Evolutionary conservation across 2,329 filamentous ascomycete genomes (phyloP).

Genomic region (Phialophora chinensis): DNA sequence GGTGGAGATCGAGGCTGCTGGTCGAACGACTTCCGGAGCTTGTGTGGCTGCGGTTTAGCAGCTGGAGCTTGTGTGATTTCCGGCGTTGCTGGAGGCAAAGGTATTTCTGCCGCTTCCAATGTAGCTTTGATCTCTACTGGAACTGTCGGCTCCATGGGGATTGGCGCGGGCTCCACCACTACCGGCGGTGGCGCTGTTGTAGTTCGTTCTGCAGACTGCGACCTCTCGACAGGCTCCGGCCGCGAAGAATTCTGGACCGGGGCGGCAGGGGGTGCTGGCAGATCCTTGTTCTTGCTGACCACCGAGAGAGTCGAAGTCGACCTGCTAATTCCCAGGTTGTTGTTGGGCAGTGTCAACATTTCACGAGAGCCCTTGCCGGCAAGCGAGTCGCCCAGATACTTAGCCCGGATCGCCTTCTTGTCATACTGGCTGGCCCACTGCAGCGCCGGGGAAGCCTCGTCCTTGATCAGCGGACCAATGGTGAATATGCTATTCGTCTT

Average conservation of each 20-base stretch:
- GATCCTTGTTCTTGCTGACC: constrained; percentile 37
- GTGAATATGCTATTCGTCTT: constrained; percentile 93
- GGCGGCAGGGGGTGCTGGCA: constrained; percentile 30
- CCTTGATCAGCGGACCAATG: constrained; percentile 81
- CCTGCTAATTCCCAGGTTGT: constrained; percentile 45
- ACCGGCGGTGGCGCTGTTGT: constrained; percentile 2
- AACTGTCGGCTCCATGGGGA: constrained; percentile 43
- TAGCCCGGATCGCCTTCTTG: constrained; percentile 80
- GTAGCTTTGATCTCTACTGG: constrained; percentile 36
- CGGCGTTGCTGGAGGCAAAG: constrained; percentile 41
- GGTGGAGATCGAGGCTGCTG: constrained; percentile 25
- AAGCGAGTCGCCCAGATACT: constrained; percentile 78
- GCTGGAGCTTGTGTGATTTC: constrained; percentile 16
- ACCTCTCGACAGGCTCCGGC: constrained; percentile 26
- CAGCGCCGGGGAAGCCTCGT: constrained; percentile 88
- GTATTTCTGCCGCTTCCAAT: constrained; percentile 45
- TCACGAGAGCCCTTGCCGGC: constrained; percentile 71
- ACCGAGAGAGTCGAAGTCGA: constrained; percentile 37
- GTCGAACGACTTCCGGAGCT: constrained; percentile 35
- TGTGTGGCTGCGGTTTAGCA: constrained; percentile 28
- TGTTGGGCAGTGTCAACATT: constrained; percentile 46
- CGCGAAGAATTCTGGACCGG: constrained; percentile 1
- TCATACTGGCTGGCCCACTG: constrained; percentile 98
- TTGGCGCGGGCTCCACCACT: constrained; percentile 27
- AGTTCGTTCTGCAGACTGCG: constrained; percentile 27